Base-by-base conservation (phyloP, 768 basidiomycete genomes). In the Symmetrospora coprosmae region DNA sequence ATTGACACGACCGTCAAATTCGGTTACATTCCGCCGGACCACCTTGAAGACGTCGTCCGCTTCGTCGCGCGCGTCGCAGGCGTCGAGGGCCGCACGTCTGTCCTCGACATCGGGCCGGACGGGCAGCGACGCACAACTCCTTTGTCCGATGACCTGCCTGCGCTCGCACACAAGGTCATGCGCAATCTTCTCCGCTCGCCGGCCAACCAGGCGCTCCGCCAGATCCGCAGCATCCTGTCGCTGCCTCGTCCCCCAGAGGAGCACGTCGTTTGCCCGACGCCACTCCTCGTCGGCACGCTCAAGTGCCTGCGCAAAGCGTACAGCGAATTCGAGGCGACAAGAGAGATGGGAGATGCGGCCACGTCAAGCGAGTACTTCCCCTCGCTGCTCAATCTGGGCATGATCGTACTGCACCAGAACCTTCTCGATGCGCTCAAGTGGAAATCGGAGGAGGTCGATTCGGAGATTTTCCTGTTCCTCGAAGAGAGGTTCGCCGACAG, bases 121-220 rank as follows among this genome's bases (percentile, higher is more conserved):
- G 19, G 65, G 40, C 21, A 64, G 51, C 2, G 46, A 55, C 19
- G 28, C 50, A 16, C 46, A 53, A 27, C 59, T 33, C 1, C 41
- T 27, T 19, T 37, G 19, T 16, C 37, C 34, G 9, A n/a, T 4
- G 31, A 30, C 25, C 39, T 62, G 30, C 63, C 64, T 0, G 23
- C 51, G 7, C 50, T 61, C 31, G 69, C 69, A 2, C 62, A 62
- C 56, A 50, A 63, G 33, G 65, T 68, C 38, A 68, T 70, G 67
- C 63, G 62, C 19, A 68, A 68, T 51, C 52, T 70, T 21, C 60
- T 70, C 28, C 66, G 67, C 33, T 70, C 69, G 14, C 66, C 69
- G 2, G 66, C 66, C 16, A 70, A 70, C 59, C 69, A 70, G 50
- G 67, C 69, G 1, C 60, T 65, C 30, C 65, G 65, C 34, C 67